Conservation (phyloP, 2,329 filamentous ascomycete species). For the Neopestalotiopsis sp. region DNA sequence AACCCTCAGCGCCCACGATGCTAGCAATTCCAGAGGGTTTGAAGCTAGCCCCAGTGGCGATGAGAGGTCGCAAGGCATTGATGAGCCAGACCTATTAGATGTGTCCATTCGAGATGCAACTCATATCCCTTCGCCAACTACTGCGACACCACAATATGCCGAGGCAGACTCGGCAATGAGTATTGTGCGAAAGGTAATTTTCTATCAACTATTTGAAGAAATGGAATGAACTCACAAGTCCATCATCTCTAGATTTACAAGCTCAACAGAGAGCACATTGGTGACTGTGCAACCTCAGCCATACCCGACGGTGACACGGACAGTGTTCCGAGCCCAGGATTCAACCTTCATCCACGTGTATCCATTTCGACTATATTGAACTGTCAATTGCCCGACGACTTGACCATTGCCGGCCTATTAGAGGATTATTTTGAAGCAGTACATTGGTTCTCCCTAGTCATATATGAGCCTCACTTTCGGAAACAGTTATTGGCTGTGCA, state of each 20-base stretch:
- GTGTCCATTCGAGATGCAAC: no score
- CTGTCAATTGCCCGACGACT: not conserved
- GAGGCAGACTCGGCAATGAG: not conserved
- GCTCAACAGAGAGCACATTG: not conserved
- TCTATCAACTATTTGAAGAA: no score
- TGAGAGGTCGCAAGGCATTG: no score
- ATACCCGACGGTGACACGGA: not conserved
- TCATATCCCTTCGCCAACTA: not conserved
- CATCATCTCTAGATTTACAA: not conserved
- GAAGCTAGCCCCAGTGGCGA: no score
- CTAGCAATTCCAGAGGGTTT: no score
- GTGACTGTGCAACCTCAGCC: not conserved
- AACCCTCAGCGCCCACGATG: no score
- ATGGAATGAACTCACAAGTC: no score
- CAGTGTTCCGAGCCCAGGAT: not conserved
- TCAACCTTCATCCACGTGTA: not conserved
- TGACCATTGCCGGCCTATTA: not conserved
- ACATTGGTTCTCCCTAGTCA: slow-evolving; percentile 4
- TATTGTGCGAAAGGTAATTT: not conserved
- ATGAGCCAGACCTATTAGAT: no score
- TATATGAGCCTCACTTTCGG: slow-evolving; percentile 1
- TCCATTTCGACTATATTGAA: not conserved
- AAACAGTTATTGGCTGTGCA: not conserved
- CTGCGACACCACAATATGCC: not conserved
- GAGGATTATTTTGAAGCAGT: slow-evolving; percentile 5